Conservation (phyloP, 73 alveolate genomes). For the Tetrahymena borealis region DNA sequence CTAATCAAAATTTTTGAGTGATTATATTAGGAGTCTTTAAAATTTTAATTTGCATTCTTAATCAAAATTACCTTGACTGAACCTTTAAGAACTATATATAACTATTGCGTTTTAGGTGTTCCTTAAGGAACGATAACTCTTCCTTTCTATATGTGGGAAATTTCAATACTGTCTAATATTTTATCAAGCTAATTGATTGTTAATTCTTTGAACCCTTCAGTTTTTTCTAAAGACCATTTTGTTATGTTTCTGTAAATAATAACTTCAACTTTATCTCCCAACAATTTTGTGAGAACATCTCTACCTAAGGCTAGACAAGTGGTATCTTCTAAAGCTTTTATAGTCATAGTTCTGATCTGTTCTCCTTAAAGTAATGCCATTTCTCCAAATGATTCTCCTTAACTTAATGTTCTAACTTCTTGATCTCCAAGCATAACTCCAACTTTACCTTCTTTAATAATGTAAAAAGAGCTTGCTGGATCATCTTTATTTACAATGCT, state of each 20-base stretch:
- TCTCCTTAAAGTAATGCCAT: slow-evolving; percentile 32
- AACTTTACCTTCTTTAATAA: slow-evolving; percentile 45
- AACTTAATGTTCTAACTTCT: slow-evolving; percentile 25
- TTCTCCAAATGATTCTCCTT: slow-evolving; percentile 59
- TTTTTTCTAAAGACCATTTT: slow-evolving; percentile 35
- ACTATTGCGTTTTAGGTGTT: not conserved
- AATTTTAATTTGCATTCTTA: too few species aligned
- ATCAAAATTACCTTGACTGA: not conserved
- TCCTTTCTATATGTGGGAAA: slow-evolving; percentile 8
- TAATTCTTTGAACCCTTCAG: slow-evolving; percentile 12
- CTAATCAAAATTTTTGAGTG: not conserved
- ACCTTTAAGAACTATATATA: slow-evolving; percentile 23
- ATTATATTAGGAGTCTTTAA: not conserved
- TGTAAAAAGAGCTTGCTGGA: slow-evolving; percentile 36
- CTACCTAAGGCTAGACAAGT: slow-evolving; percentile 44
- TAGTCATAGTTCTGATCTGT: slow-evolving; percentile 41
- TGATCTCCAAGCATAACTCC: slow-evolving; percentile 33
- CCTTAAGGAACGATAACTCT: slow-evolving; percentile 6
- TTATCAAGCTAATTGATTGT: slow-evolving; percentile 27
- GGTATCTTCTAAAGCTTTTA: slow-evolving; percentile 44
- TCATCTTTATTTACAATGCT: slow-evolving; percentile 28
- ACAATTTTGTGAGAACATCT: slow-evolving; percentile 29
- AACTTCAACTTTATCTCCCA: slow-evolving; percentile 35
- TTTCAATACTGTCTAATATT: not conserved
- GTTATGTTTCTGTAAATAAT: slow-evolving; percentile 25